Base-by-base conservation (phyloP, 768 basidiomycete genomes). In the Boletellus emodensis region DNA sequence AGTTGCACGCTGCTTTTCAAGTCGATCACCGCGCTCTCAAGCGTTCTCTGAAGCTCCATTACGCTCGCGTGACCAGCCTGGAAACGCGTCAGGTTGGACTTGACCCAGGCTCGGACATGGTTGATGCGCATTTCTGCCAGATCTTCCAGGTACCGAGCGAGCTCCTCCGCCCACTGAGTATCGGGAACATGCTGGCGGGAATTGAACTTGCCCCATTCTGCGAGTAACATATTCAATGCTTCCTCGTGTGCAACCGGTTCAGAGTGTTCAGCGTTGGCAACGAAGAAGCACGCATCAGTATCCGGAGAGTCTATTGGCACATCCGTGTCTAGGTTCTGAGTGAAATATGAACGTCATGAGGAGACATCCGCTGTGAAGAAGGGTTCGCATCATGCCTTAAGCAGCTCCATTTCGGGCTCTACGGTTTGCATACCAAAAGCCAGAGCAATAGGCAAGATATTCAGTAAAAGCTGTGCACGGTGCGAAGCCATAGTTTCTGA, bases 251-350 rank as follows among this genome's bases (percentile, higher is more conserved):
- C 34, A 49, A 54, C 42, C 3, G 9, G 32, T 18, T 64, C 46
- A 17, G 55, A 52, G 7, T 52, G n/a, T 13, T 61, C 60, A 8
- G 47, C 28, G 13, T 43, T 32, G 3, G 48, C 32, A n/a, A 69
- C 60, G 48, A 69, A 74, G 53, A 80, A 76, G 10, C 54, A 55
- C 2, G 72, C 60, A 0, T 51, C 37, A 5, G 69, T 68, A 60
- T 80, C 78, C 1, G 58, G 44, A 12, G 44, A 57, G 1, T 70
- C 69, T 20, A 82, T 68, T 1, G 66, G 52, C 4, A 62, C 33
- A 49, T 80, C 77, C 5, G 75, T 78, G 51, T 83, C 81, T n/a
- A 82, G 59, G 58, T 82, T 81, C 82, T 81, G 10, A 42, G 34
- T 14, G 37, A 8, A 20, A 40, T 20, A 48, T 6, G 12, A 24